Evolutionary conservation across 106 monocot genomes (phyloP), one percentile per base, ranked within the genome.

Genomic region (Dactylorhiza incarnata): DNA sequence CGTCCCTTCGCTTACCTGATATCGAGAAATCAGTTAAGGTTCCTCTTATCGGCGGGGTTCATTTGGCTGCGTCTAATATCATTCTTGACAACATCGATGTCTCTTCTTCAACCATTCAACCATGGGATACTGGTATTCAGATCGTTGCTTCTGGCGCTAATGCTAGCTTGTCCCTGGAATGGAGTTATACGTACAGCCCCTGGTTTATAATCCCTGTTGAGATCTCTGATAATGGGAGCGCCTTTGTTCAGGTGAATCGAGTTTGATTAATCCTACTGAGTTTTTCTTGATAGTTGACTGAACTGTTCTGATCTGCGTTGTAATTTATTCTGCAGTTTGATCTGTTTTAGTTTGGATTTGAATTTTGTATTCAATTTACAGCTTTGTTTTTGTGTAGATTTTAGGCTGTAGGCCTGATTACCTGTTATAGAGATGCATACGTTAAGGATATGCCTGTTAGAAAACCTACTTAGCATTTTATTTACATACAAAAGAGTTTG

Each of bases 31-130:
- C 87, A 2, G 45, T 82, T 10, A 77, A 74, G 48, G 78, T 97
- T 20, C 97, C 97, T 9, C 52, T 94, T 61, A 46, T 97, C 3
- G 97, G 97, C 1, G 56, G 58, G 14, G 87, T 97, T 26, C 49
- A 78, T 13, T 81, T 82, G 47, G 58, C 75, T 7, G 68, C 84
- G 7, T 78, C 84, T 15, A 89, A 94, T 73, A 79, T 97, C 71
- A 86, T 86, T 25, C 81, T 97, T 46, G 68, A 29, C 9, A 13
- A 75, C 9, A 75, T 97, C 17, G 71, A 81, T 47, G 83, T 94
- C 49, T 78, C 83, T 43, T 78, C 80, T 17, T 91, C 91, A 17
- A 76, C 74, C 14, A 82, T 91, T 69, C 80, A 79, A 45, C 53
- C 81, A 11, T 91, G 87, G 29, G 84, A 82, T 23, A 66, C 85